Base-by-base conservation (phyloP, 192 early-diverging fungal genomes). In the Mortierella hygrophila region DNA sequence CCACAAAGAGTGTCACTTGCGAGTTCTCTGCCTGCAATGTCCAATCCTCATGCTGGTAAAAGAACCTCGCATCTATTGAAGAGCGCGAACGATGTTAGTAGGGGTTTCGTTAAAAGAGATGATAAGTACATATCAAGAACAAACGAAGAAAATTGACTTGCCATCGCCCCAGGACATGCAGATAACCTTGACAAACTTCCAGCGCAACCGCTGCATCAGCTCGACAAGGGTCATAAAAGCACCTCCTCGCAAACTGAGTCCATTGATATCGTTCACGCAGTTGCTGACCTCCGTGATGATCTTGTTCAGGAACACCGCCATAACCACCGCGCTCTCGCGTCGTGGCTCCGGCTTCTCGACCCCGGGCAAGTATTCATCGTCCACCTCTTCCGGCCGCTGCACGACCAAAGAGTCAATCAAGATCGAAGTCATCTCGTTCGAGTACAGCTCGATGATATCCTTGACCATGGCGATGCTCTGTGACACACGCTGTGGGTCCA, bases 131-230 rank as follows among this genome's bases (percentile, higher is more conserved):
- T 2, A 68, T 23, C 37, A 85, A 68, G 71, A 70, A 6, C 16
- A 49, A 49, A 11, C 1, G 9, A 38, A 57, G 26, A 44, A 23
- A 77, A 21, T 13, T 44, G 2, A 20, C 20, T 90, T 94, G 95
- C 97, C 96, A 84, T 92, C 88, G 70, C 94, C 92, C 93, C 97
- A 95, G 78, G 89, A 91, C 68, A 93, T 90, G 87, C 97, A 97
- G 13, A 98, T 85, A 20, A 93, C 90, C 69, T 97, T 93, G 18
- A 95, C 85, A 87, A 95, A 93, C 55, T 94, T 92, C 79, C 90
- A 90, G 75, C 95, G 93, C n/a, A 97, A 85, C 42, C 92, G 89
- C 71, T 94, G 93, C 82, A 96, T 94, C 69, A 95, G 85, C 32
- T 93, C 92, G 21, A 92, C 93, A 60, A 98, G 81, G 6, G 90